A percentile compares a stretch with the other conserved stretches of the same genome.
These are phyloP conservation scores for Glarea lozoyensis DNA, from an alignment of 495 filamentous ascomycete genomes.

Conservation along the genomic window DNA sequence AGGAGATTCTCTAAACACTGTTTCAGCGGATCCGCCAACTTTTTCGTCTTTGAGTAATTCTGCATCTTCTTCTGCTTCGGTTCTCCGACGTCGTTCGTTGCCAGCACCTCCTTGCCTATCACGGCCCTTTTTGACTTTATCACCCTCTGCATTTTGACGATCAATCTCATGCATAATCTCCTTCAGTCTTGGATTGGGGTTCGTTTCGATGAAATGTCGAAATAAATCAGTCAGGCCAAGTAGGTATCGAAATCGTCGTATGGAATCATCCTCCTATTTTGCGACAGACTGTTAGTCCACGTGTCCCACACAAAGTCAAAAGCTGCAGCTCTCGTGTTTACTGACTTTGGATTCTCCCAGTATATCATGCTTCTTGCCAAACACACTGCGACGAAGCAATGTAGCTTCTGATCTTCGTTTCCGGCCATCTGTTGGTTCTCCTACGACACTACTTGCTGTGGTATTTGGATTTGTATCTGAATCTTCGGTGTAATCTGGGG, in stretches of 20 bases:
- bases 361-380: conserved; percentile 88
- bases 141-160: conserved; percentile 73
- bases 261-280: conserved; percentile 82
- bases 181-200: conserved; percentile 84
- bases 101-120: conserved; percentile 78
- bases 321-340: background rate
- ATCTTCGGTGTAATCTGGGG: conserved; percentile 82
- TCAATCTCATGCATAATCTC: conserved; percentile 91
- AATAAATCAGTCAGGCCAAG: conserved; percentile 95
- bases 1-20: conserved; percentile 88
- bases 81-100: conserved; percentile 70
- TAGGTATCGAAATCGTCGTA: conserved; percentile 90
- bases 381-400: conserved; percentile 77
- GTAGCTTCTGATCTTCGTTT: conserved; percentile 78
- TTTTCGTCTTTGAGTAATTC: conserved; percentile 90
- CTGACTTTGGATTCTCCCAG: conserved; percentile 85
- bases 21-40: conserved; percentile 73
- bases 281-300: conserved; percentile 11
- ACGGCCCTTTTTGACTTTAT: conserved; percentile 60
- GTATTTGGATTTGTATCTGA: conserved; percentile 91
- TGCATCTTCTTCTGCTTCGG: conserved; percentile 96
- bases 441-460: conserved; percentile 77
- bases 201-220: conserved; percentile 97
- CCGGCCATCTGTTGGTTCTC: conserved; percentile 70
- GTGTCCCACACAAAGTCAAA: background rate